These are phyloP conservation scores for Solanum lycopersicoides DNA, from an alignment of 257 asterid species.

Conservation along the genomic window DNA sequence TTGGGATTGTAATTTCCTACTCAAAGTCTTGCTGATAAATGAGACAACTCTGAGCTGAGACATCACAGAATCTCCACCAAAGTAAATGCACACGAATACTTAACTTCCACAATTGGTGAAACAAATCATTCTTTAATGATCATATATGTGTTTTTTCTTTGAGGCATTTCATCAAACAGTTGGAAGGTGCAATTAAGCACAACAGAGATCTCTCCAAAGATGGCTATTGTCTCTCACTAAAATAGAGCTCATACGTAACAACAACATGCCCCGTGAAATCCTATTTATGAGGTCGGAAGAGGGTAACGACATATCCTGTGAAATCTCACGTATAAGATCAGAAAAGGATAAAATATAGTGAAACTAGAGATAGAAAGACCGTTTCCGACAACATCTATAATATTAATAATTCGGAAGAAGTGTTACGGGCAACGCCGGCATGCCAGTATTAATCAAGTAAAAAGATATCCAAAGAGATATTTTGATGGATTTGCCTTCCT, in stretches of 20 bases:
- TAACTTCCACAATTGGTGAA: background rate
- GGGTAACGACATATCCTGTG: too few relatives aligned
- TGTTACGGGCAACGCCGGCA: background rate
- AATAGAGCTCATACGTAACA: background rate
- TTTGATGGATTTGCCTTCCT: background rate
- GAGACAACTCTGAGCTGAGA: background rate
- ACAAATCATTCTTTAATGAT: background rate
- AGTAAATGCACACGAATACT: background rate
- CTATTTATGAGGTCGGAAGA: too few relatives aligned
- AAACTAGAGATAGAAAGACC: rapidly evolving
- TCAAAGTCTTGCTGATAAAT: background rate
- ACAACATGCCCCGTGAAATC: too few relatives aligned
- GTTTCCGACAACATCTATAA: too few relatives aligned
- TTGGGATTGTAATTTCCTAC: background rate
- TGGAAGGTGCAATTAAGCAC: background rate
- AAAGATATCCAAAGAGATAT: background rate
- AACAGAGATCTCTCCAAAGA: background rate
- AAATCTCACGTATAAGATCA: too few relatives aligned
- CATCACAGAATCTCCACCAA: background rate
- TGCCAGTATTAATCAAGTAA: background rate
- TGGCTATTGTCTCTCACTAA: background rate
- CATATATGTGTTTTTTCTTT: background rate
- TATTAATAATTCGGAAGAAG: background rate
- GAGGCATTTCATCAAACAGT: constrained; percentile 52
- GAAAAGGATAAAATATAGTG: too few relatives aligned